Conservation (phyloP, 805 yeast species). For the Cyberlindnera mississippiensis region DNA sequence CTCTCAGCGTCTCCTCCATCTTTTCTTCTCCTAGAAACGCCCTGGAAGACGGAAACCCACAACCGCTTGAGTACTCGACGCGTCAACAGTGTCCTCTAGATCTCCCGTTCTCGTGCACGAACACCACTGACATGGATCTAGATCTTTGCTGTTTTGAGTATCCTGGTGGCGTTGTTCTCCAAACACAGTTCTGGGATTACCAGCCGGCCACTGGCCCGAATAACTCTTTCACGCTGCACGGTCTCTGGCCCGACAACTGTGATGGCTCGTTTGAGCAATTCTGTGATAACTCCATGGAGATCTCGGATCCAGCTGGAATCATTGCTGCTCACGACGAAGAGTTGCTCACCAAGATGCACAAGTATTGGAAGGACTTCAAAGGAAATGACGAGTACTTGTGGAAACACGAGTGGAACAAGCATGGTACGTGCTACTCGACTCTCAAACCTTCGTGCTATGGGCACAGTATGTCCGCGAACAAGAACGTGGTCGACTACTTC, state of each 20-base stretch:
- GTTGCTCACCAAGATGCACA: constrained; percentile 52
- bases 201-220: constrained; percentile 67
- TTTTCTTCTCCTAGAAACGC: neutral
- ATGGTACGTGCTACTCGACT: constrained; percentile 21
- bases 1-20: constrained; percentile 1
- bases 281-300: constrained; percentile 58
- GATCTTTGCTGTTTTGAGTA: constrained; percentile 82
- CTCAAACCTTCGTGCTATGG: constrained; percentile 18
- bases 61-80: neutral
- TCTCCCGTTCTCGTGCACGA: constrained; percentile 57
- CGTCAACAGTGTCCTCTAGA: constrained; percentile 46
- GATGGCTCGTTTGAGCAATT: constrained; percentile 77
- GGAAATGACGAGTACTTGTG: constrained; percentile 45
- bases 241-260: constrained; percentile 87
- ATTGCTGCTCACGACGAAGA: constrained; percentile 32
- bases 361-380: constrained; percentile 68
- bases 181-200: constrained; percentile 93
- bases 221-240: constrained; percentile 75
- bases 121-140: constrained; percentile 41
- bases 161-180: constrained; percentile 81
- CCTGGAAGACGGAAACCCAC: neutral
- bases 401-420: constrained; percentile 22
- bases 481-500: constrained; percentile 16
- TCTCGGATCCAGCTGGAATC: constrained; percentile 43
- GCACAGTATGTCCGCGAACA: constrained; percentile 2